phyloP scores from a whole-genome alignment of 1,284 basidiomycete genomes.

The Xerocomus amazonicus region DNA sequence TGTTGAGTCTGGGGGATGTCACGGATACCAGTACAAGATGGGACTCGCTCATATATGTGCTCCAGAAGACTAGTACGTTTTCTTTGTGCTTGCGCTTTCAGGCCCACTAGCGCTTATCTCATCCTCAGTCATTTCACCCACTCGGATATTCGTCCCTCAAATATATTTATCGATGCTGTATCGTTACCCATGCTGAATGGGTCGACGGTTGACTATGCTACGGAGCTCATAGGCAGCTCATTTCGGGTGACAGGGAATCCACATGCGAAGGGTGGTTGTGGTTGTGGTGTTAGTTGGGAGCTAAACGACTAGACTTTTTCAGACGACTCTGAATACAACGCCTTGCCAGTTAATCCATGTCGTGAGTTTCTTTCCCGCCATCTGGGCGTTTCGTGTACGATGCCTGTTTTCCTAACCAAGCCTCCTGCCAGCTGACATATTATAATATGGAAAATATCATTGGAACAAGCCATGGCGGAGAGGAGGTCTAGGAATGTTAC shows the following conservation, averaged over 20 bases:
- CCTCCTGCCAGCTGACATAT: too few relatives aligned
- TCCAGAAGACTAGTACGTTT: conserved; percentile 75
- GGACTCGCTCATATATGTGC: conserved; percentile 59
- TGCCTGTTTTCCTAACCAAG: neutral
- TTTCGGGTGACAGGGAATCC: conserved; percentile 80
- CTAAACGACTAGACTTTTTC: conserved; percentile 44
- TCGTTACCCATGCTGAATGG: conserved; percentile 77
- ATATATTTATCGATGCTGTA: conserved; percentile 75
- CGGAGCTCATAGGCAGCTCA: conserved; percentile 84
- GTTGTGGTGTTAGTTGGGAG: conserved; percentile 89
- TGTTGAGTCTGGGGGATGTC: conserved; percentile 87
- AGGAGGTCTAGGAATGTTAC: neutral
- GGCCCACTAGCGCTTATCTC: neutral
- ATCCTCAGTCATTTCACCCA: conserved; percentile 57
- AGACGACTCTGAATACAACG: too few relatives aligned
- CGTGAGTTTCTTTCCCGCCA: neutral
- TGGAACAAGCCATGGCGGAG: too few relatives aligned
- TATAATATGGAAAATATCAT: too few relatives aligned
- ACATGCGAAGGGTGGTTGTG: conserved; percentile 83
- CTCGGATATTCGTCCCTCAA: conserved; percentile 62
- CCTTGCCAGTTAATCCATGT: neutral
- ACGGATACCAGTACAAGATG: conserved; percentile 91
- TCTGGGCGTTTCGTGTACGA: neutral
- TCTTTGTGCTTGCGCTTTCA: neutral
- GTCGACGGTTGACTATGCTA: conserved; percentile 81